Evolutionary conservation across 768 basidiomycete species (phyloP).

Genomic region (Leccinum arenicola): DNA sequence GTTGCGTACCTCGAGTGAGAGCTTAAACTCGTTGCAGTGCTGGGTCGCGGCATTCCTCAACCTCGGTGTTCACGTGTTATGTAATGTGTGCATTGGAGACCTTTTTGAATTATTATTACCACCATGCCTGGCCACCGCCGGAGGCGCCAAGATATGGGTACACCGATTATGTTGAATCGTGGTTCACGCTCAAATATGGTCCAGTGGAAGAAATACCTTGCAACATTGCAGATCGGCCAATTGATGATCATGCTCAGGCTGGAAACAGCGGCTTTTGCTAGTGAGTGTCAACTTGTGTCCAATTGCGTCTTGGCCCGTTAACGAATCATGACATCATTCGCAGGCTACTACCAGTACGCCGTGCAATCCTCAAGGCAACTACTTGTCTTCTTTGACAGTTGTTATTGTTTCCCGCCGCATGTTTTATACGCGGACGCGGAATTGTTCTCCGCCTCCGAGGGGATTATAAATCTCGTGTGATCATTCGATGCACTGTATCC

Average conservation of each 20-base stretch:
- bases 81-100: constrained; percentile 72
- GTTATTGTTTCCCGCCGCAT: too few species aligned
- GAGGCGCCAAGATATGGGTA: constrained; percentile 33
- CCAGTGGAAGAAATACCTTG: constrained; percentile 27
- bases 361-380: too few species aligned
- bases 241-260: constrained; percentile 22
- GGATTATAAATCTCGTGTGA: too few species aligned
- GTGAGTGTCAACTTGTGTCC: constrained; percentile 1
- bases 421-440: too few species aligned
- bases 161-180: background rate
- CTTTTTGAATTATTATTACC: constrained; percentile 83
- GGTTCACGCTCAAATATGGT: background rate
- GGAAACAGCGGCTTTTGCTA: background rate
- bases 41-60: constrained; percentile 92
- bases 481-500: too few species aligned
- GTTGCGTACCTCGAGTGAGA: background rate
- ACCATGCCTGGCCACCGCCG: constrained; percentile 91
- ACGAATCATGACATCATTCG: background rate
- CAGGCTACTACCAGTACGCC: constrained; percentile 20
- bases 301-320: background rate
- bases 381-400: too few species aligned
- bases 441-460: too few species aligned
- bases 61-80: constrained; percentile 87
- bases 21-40: constrained; percentile 47
- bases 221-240: constrained; percentile 23